phyloP scores from a whole-genome alignment of 2,329 filamentous ascomycete species.

The Calonectria montana region DNA sequence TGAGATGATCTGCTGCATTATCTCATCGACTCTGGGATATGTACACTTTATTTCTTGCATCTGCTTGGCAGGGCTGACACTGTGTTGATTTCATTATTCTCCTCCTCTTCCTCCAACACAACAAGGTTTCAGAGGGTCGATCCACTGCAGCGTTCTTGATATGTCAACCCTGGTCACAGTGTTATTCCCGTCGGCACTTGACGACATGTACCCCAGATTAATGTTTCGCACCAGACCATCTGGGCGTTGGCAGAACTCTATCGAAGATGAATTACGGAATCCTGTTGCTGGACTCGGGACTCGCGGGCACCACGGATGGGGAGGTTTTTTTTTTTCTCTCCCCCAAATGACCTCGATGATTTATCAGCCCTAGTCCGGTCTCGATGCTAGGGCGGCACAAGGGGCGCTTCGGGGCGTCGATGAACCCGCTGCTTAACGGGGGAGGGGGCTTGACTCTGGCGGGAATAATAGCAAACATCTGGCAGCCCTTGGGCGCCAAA shows the following conservation, averaged over 20 bases:
- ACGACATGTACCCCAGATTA: background rate
- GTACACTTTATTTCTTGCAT: background rate
- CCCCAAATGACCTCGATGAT: background rate
- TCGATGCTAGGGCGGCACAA: background rate
- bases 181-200: conserved; percentile 7
- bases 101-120: background rate
- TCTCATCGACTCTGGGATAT: background rate
- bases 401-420: no score
- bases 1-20: background rate
- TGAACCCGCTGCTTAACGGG: no score
- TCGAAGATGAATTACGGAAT: background rate
- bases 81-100: background rate
- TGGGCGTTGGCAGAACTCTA: background rate
- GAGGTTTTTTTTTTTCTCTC: no score
- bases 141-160: conserved; percentile 48
- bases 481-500: background rate
- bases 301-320: no score
- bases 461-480: background rate
- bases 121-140: conserved; percentile 47
- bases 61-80: background rate
- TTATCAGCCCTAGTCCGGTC: background rate
- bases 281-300: background rate
- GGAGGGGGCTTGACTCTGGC: background rate
- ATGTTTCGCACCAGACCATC: no score
- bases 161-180: conserved; percentile 37